phyloP scores from a whole-genome alignment of 441 rosid species.

The Populus hybrid region DNA sequence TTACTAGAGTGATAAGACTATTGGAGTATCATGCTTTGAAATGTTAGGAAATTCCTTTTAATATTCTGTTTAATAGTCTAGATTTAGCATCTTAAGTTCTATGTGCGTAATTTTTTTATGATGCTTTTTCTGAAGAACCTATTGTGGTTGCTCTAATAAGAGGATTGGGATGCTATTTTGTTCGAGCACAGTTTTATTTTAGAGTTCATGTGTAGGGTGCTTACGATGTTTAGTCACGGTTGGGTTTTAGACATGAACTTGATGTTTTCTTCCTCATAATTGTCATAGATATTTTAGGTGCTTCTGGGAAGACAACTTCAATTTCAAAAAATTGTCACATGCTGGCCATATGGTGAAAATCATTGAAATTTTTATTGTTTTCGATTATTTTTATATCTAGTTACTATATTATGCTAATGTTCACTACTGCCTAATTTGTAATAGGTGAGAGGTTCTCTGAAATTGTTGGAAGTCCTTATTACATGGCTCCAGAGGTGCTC shows the following conservation, averaged over 20 bases:
- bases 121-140: neutral
- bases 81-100: neutral
- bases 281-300: neutral
- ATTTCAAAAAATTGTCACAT: neutral
- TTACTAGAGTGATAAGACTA: neutral
- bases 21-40: neutral
- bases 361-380: neutral
- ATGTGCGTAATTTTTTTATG: neutral
- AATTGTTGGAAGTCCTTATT: conserved; percentile 98
- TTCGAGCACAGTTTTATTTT: neutral
- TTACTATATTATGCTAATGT: conserved; percentile 1
- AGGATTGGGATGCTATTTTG: neutral
- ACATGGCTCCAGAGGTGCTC: conserved; percentile 99
- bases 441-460: conserved; percentile 92
- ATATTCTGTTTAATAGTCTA: neutral
- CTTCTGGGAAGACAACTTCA: neutral
- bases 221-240: neutral
- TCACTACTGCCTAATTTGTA: conserved; percentile 22
- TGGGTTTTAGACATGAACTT: neutral
- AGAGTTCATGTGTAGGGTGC: neutral
- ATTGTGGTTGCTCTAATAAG: neutral
- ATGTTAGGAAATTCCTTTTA: neutral
- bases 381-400: neutral
- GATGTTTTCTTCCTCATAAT: neutral
- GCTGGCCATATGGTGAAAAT: neutral